These are phyloP conservation scores for Alternaria brassicicola DNA, from an alignment of 2,329 filamentous ascomycete genomes.

Conservation along the genomic window DNA sequence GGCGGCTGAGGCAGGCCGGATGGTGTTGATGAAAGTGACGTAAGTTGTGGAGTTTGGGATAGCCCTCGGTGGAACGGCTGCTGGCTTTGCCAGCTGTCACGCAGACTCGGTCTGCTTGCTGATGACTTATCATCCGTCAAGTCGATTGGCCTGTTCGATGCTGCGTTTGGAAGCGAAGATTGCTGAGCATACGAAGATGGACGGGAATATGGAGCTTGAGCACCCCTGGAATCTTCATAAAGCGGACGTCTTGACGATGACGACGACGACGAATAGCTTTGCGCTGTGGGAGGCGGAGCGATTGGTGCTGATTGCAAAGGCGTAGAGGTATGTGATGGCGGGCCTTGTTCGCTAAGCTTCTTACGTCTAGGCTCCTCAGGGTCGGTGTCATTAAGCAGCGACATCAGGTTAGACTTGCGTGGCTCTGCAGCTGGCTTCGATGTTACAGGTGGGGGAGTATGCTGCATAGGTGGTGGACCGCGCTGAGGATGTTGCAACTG, in stretches of 20 bases:
- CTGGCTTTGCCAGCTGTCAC: constrained; percentile 41
- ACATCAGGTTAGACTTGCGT: constrained; percentile 47
- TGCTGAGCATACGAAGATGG: constrained; percentile 36
- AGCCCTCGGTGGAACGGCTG: constrained; percentile 36
- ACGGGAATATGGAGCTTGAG: constrained; percentile 36
- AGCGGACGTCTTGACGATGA: constrained; percentile 30
- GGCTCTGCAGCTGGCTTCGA: constrained; percentile 42
- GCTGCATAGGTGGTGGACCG: constrained; percentile 26
- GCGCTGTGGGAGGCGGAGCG: constrained; percentile 37
- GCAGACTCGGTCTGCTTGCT: constrained; percentile 23
- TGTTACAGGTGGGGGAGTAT: constrained; percentile 22
- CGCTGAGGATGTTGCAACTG: constrained; percentile 33
- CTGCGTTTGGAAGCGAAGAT: constrained; percentile 26
- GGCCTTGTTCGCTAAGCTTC: constrained; percentile 41
- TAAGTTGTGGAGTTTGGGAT: constrained; percentile 34
- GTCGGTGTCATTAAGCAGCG: constrained; percentile 48
- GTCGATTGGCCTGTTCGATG: constrained; percentile 38
- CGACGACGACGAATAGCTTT: constrained; percentile 22
- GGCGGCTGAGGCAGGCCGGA: constrained; percentile 33
- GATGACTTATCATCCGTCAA: constrained; percentile 38
- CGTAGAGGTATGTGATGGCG: constrained; percentile 44
- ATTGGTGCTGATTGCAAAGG: constrained; percentile 43
- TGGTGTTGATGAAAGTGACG: constrained; percentile 37
- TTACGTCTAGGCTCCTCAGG: constrained; percentile 45
- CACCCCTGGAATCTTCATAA: constrained; percentile 31